Percentiles rank a stretch among this genome's conserved stretches.
phyloP scores from a whole-genome alignment of 768 basidiomycete genomes.

The Leccinum broughii region DNA sequence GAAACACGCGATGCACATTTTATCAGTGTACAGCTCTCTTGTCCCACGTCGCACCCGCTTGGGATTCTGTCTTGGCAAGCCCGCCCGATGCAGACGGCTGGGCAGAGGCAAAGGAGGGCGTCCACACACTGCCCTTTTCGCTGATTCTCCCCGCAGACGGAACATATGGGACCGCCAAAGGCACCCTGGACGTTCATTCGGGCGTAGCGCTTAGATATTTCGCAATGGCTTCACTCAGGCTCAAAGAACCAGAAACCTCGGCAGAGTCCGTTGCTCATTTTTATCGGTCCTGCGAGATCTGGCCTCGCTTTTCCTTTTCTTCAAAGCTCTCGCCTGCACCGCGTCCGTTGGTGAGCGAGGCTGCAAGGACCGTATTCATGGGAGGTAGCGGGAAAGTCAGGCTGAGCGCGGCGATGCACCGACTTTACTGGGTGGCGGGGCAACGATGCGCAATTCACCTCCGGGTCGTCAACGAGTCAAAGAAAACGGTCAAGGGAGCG shows the following conservation, averaged over 20 bases:
- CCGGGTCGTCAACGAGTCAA: conserved; percentile 64
- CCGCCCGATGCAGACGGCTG: conserved; percentile 62
- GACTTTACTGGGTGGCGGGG: conserved; percentile 80
- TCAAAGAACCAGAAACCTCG: conserved; percentile 61
- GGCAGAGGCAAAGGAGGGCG: conserved; percentile 60
- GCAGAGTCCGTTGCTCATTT: conserved; percentile 84
- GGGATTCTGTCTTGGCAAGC: conserved; percentile 44
- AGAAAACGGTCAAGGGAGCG: conserved; percentile 64
- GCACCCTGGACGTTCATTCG: conserved; percentile 51
- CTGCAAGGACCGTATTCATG: conserved; percentile 55
- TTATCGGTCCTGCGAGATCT: conserved; percentile 79
- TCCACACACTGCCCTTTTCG: conserved; percentile 70
- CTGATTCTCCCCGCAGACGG: conserved; percentile 63
- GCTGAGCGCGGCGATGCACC: conserved; percentile 66
- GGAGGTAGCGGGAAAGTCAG: conserved; percentile 66
- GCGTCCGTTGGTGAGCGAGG: conserved; percentile 57
- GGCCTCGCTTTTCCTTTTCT: conserved; percentile 70
- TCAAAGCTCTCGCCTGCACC: conserved; percentile 59
- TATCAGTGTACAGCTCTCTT: conserved; percentile 70
- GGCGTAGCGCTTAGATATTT: conserved; percentile 78
- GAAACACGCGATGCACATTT: conserved; percentile 71
- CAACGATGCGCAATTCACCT: conserved; percentile 72
- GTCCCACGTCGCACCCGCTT: conserved; percentile 47
- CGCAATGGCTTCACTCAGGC: conserved; percentile 74
- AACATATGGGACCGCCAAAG: conserved; percentile 55